Base-by-base conservation (phyloP, 208 protist species). In the Trypanosoma melophagium region DNA sequence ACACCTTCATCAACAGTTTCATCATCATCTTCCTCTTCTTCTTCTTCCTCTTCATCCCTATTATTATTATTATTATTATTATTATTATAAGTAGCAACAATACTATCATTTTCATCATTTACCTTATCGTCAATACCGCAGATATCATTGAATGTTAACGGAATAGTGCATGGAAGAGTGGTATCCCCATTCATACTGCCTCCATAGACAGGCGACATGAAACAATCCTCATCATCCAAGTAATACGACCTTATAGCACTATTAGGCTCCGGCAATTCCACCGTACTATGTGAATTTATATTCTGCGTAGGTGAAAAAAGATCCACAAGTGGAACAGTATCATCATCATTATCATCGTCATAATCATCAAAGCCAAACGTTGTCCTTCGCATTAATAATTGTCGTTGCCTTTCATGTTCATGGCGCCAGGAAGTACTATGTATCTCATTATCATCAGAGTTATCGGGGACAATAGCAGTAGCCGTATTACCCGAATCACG, bases 321-420 rank as follows among this genome's bases (percentile, higher is more conserved):
- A 42, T 60, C 31, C 31, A 45, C 41, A n/a, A 69, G 17, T 14
- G 45, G 28, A 52, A 61, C 55, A 8, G 52, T 61, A 19, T 60
- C 44, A 21, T 61, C 79, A 54, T 83, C 83, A 35, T 35, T 1
- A 35, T 35, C 1, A 35, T 35, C 28, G 5, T 35, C 28, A 35
- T 35, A 1, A 57, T 83, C 80, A 35, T 80, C 38, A 69, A 88
- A 84, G 3, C 78, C 79, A 60, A 85, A 75, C 19, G 80, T 82
- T 56, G 79, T 74, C 52, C 76, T 61, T 25, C 45, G 70, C 53
- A 84, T 49, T 1, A 78, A 74, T 51, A 82, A 70, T 13, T 71
- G 61, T 42, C 66, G 41, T 0, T 45, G 8, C 42, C 54, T 35
- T 35, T 35, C 28, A 1, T 35, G 28, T 35, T 35, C 5, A 35